A percentile compares a stretch with the other conserved stretches of the same genome.
phyloP scores from a whole-genome alignment of 208 protist species.

The Crithidia sp. region DNA sequence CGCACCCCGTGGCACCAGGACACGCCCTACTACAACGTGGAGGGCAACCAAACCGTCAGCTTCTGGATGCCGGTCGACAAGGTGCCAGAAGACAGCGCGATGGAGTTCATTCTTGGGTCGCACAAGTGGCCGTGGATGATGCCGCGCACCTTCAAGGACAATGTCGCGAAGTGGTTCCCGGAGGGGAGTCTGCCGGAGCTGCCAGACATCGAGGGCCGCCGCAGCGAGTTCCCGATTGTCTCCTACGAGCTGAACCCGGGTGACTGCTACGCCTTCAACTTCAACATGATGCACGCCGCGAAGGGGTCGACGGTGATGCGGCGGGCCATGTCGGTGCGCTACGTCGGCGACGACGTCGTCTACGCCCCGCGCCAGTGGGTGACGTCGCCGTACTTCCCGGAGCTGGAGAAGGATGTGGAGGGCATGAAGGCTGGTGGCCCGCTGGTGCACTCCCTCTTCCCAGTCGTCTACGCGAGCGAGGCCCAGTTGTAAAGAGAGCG shows the following conservation, averaged over 20 bases:
- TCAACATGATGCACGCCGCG: slow-evolving; percentile 44
- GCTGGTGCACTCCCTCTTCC: slow-evolving; percentile 31
- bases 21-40: slow-evolving; percentile 59
- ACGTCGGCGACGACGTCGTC: slow-evolving; percentile 46
- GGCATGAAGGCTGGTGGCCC: slow-evolving; percentile 20
- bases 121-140: slow-evolving; percentile 52
- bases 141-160: slow-evolving; percentile 56
- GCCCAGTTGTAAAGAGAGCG: slow-evolving; percentile 5
- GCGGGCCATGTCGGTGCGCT: slow-evolving; percentile 46
- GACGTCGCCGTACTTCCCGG: slow-evolving; percentile 43
- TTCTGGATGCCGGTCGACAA: slow-evolving; percentile 56
- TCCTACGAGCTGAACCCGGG: slow-evolving; percentile 40
- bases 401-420: slow-evolving; percentile 33
- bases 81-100: slow-evolving; percentile 40
- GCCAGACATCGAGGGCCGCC: slow-evolving; percentile 39
- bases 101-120: slow-evolving; percentile 52
- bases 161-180: slow-evolving; percentile 51
- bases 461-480: slow-evolving; percentile 25
- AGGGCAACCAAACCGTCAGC: slow-evolving; percentile 51
- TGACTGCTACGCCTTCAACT: slow-evolving; percentile 47
- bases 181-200: slow-evolving; percentile 45
- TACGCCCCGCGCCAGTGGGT: slow-evolving; percentile 43
- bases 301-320: slow-evolving; percentile 39
- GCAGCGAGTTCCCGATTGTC: slow-evolving; percentile 33
- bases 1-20: slow-evolving; percentile 58